Base-by-base conservation (phyloP, 2,329 filamentous ascomycete genomes). In the Alternaria sp. region DNA sequence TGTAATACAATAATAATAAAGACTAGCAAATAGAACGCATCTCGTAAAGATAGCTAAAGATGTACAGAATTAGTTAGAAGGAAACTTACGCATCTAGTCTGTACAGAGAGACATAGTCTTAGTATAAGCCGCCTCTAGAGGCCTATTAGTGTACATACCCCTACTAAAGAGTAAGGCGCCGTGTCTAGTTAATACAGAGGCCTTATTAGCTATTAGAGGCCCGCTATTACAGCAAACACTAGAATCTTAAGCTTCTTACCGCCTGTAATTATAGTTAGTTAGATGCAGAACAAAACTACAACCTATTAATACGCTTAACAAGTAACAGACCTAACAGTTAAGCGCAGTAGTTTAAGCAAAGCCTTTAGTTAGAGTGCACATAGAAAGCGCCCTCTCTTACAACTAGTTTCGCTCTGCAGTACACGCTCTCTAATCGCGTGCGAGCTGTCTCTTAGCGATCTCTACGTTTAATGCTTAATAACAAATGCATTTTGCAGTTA, bases 371-470 rank as follows among this genome's bases (percentile, higher is more conserved):
- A 57, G 46, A 61, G 40, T 44, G 30, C 49, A 53, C 28, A 57
- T 25, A 21, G 32, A 58, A 60, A 58, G 55, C 54, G 61, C 64
- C 54, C 44, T 53, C 44, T 55, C 19, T 51, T 28, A 21, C 28
- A 28, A 28, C 49, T 30, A 32, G 30, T 49, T 46, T 59, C 45
- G 54, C 64, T 58, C 28, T 47, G 50, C 57, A 54, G 63, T 23
- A 15, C 58, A 25, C 36, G 46, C 40, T 51, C n/a, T 28, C 28
- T 19, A 52, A 58, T 40, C 21, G 55, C 44, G 26, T 9, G 55
- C 28, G 21, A 56, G 50, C 57, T 54, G 57, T 54, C 25, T 17
- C 61, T 64, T 66, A 57, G 57, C 63, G 52, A 60, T 49, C 28
- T n/a, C 32, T 21, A 15, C 26, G 28, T 28, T 53, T 26, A 51